A percentile compares a stretch with the other conserved stretches of the same genome.
Evolutionary conservation across 371 early-diverging fungal genomes (phyloP).

Genomic region (Mucor irregularis): DNA sequence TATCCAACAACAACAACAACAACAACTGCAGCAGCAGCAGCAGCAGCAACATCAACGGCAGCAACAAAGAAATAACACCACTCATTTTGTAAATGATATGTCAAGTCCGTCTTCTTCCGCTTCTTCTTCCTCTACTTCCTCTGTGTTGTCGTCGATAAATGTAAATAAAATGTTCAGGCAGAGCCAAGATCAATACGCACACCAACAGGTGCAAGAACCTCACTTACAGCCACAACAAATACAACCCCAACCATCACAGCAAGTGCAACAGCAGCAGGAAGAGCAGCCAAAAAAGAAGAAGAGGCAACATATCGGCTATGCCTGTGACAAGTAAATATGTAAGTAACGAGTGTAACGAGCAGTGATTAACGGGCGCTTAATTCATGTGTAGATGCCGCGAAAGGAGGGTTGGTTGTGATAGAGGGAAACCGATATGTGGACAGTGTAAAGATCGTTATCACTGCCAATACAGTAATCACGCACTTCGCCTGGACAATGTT

Average conservation of each 20-base stretch:
- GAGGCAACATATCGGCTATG: conserved; percentile 36
- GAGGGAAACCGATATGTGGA: conserved; percentile 33
- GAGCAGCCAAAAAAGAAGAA: conserved; percentile 26
- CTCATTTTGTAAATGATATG: too few species aligned
- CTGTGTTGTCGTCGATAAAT: background rate
- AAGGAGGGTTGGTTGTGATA: conserved; percentile 35
- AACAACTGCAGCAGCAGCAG: background rate
- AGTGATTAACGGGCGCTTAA: too few species aligned
- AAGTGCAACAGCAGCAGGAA: background rate
- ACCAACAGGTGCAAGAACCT: too few species aligned
- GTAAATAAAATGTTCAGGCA: too few species aligned
- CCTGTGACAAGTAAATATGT: conserved; percentile 43
- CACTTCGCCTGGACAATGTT: conserved; percentile 21
- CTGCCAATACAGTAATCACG: conserved; percentile 32
- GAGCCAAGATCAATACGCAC: too few species aligned
- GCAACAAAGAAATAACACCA: background rate
- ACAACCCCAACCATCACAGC: background rate
- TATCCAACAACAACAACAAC: background rate
- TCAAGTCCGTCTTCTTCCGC: conserved; percentile 11
- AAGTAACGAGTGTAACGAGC: too few species aligned
- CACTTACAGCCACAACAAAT: background rate
- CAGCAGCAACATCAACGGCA: background rate
- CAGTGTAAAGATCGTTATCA: conserved; percentile 31
- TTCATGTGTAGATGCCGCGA: conserved; percentile 30
- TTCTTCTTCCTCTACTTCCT: conserved; percentile 3